Conservation (phyloP, 495 filamentous ascomycete species). For the Viridothelium virens region DNA sequence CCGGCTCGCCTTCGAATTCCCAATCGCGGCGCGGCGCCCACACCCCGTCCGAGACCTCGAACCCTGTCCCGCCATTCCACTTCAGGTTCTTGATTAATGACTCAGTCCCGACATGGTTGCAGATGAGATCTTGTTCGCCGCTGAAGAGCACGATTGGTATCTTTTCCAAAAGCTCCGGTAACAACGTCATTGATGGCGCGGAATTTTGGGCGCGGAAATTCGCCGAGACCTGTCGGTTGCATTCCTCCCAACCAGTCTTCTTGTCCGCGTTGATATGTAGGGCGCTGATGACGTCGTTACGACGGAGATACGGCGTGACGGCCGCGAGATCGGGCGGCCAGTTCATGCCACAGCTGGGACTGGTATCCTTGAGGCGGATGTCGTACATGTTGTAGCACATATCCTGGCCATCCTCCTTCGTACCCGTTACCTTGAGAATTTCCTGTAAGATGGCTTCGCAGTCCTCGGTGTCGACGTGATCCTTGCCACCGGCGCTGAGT, state of each 20-base stretch:
- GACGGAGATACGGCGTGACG: conserved; percentile 77
- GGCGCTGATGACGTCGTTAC: conserved; percentile 67
- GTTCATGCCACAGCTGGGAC: conserved; percentile 80
- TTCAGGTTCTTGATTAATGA: conserved; percentile 81
- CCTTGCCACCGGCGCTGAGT: conserved; percentile 47
- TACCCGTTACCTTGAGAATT: conserved; percentile 55
- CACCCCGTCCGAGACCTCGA: conserved; percentile 79
- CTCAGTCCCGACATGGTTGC: conserved; percentile 94
- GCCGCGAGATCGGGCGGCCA: conserved; percentile 80
- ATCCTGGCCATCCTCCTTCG: conserved; percentile 41
- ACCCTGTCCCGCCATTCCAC: conserved; percentile 85
- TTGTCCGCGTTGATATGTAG: conserved; percentile 78
- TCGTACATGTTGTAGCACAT: conserved; percentile 91
- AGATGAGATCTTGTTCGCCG: conserved; percentile 88
- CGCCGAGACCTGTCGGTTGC: conserved; percentile 63
- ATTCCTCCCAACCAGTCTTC: conserved; percentile 84
- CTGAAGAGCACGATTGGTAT: conserved; percentile 81
- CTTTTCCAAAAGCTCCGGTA: conserved; percentile 69
- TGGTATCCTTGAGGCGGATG: conserved; percentile 66
- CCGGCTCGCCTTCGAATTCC: conserved; percentile 86
- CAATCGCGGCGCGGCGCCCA: conserved; percentile 88
- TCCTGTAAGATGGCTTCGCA: conserved; percentile 71
- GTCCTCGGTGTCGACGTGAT: conserved; percentile 54
- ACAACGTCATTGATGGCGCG: conserved; percentile 59
- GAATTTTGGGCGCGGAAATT: conserved; percentile 63